A percentile compares a stretch with the other conserved stretches of the same genome.
These are phyloP conservation scores for Nepenthes mirabilis DNA, from an alignment of 148 eudicot species.

Conservation along the genomic window DNA sequence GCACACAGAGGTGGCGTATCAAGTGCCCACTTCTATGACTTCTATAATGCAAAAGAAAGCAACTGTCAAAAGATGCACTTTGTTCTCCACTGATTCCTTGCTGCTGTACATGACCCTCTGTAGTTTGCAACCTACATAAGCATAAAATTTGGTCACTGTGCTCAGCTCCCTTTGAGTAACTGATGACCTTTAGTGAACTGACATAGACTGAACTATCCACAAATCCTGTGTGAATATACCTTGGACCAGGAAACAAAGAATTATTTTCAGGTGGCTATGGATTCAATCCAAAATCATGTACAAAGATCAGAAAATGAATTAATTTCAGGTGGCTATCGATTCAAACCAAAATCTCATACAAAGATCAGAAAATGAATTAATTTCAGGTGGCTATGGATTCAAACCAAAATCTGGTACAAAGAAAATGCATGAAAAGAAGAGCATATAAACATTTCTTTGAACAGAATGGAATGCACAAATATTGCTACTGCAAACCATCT, in stretches of 20 bases:
- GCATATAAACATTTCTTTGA: no score
- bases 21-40: constrained; percentile 15
- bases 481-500: no score
- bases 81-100: constrained; percentile 9
- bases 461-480: no score
- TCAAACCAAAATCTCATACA: no score
- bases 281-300: not conserved
- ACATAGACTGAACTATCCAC: constrained; percentile 30
- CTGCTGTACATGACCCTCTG: constrained; percentile 6
- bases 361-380: no score
- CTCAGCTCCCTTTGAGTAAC: constrained; percentile 19
- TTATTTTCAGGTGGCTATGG: not conserved
- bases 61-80: constrained; percentile 20
- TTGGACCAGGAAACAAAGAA: constrained; percentile 9
- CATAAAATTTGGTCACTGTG: constrained; percentile 27
- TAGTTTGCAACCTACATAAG: constrained; percentile 21
- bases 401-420: no score
- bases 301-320: no score
- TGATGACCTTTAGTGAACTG: constrained; percentile 27
- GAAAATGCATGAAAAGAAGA: no score
- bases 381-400: no score
- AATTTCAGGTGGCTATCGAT: no score
- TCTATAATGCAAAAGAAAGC: constrained; percentile 40
- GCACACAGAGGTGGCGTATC: constrained; percentile 17
- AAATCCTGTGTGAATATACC: constrained; percentile 32